These are phyloP conservation scores for Ascosphaera apis DNA, from an alignment of 2,329 filamentous ascomycete species.

Conservation along the genomic window DNA sequence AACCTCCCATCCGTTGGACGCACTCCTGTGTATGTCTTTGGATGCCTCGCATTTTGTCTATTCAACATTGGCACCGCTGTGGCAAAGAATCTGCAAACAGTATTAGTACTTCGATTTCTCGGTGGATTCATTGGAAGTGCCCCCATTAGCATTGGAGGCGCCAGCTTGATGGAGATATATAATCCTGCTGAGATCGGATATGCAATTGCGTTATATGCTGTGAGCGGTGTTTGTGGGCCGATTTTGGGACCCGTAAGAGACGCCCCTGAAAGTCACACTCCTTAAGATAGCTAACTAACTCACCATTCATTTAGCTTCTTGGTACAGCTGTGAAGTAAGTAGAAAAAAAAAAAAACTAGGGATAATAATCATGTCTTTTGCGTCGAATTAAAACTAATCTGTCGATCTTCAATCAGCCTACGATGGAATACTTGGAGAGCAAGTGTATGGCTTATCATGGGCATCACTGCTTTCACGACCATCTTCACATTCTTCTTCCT, in stretches of 20 bases:
- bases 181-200: neutral
- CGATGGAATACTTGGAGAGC: slow-evolving; percentile 1
- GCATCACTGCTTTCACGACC: neutral
- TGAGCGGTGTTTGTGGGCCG: slow-evolving; percentile 1
- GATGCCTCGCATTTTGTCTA: slow-evolving; percentile 4
- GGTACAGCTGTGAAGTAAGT: slow-evolving; percentile 1
- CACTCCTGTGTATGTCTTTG: slow-evolving; percentile 5
- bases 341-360: neutral
- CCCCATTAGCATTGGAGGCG: slow-evolving; percentile 1
- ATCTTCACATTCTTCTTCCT: slow-evolving; percentile 1
- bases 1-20: slow-evolving; percentile 4
- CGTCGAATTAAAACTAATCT: neutral
- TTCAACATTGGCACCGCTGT: slow-evolving; percentile 5
- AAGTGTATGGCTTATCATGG: neutral
- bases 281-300: neutral
- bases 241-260: slow-evolving; percentile 1
- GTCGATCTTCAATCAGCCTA: neutral
- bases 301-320: neutral
- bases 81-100: slow-evolving; percentile 4
- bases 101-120: slow-evolving; percentile 5
- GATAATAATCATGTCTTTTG: neutral
- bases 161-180: neutral
- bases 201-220: slow-evolving; percentile 12
- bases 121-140: slow-evolving; percentile 2
- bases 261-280: neutral